These are phyloP conservation scores for Clarireedia hainanense DNA, from an alignment of 2,329 filamentous ascomycete species.

Conservation along the genomic window DNA sequence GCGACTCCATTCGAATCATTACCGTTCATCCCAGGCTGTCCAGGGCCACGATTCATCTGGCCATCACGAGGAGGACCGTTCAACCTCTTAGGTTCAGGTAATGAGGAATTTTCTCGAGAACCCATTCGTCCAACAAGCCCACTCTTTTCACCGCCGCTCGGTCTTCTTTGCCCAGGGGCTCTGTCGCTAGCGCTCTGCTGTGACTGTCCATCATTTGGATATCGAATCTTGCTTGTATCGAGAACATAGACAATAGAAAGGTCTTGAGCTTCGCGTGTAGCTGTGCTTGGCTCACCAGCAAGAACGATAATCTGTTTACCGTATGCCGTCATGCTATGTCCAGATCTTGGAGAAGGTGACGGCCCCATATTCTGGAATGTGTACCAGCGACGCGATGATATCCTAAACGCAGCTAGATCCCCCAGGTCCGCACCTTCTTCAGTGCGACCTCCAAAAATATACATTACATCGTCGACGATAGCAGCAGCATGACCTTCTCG, in stretches of 20 bases:
- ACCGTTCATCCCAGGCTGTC: slow-evolving; percentile 31
- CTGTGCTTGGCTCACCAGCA: slow-evolving; percentile 88
- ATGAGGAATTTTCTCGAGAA: slow-evolving; percentile 23
- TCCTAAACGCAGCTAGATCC: slow-evolving; percentile 80
- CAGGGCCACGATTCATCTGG: slow-evolving; percentile 31
- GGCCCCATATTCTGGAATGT: slow-evolving; percentile 99
- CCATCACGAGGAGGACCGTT: slow-evolving; percentile 36
- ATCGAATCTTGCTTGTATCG: slow-evolving; percentile 93
- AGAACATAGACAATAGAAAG: slow-evolving; percentile 84
- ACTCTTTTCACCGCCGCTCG: slow-evolving; percentile 37
- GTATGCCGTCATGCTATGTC: slow-evolving; percentile 95
- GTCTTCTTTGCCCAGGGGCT: slow-evolving; percentile 28
- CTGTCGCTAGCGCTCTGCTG: slow-evolving; percentile 33
- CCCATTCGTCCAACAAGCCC: slow-evolving; percentile 20
- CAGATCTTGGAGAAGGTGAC: slow-evolving; percentile 84
- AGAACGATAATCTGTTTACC: slow-evolving; percentile 89
- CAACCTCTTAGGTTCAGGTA: slow-evolving; percentile 40
- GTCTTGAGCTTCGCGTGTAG: slow-evolving; percentile 71
- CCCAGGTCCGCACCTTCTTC: slow-evolving; percentile 89
- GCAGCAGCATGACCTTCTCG: slow-evolving; percentile 92
- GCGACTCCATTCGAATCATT: slow-evolving; percentile 29
- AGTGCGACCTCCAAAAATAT: slow-evolving; percentile 92
- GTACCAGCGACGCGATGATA: slow-evolving; percentile 86
- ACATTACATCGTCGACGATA: slow-evolving; percentile 97
- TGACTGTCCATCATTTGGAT: slow-evolving; percentile 64